Evolutionary conservation across 225 moss, liverwort and hornwort genomes (phyloP).

Genomic region (Thuidium tamariscinum): DNA sequence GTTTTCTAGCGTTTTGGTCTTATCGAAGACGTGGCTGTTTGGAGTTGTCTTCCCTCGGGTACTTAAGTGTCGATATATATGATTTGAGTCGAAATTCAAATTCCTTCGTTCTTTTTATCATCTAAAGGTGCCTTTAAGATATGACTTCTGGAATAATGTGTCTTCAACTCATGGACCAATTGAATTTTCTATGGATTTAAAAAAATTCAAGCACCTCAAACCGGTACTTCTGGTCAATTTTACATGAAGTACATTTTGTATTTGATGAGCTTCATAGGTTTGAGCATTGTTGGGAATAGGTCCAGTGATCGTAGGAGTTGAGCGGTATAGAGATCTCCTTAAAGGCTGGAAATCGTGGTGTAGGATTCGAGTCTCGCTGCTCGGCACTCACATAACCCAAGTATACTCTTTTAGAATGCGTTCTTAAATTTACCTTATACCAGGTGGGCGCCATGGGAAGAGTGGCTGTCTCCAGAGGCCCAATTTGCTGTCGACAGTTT

Average conservation of each 20-base stretch:
- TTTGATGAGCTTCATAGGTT: not conserved
- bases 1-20: not conserved
- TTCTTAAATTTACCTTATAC: not conserved
- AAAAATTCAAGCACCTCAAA: not conserved
- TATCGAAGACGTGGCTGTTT: not conserved
- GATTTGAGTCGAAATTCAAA: not conserved
- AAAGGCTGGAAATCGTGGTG: not conserved
- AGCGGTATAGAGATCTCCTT: not conserved
- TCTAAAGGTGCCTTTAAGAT: not conserved
- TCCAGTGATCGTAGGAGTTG: not conserved
- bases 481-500: constrained; percentile 95
- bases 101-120: not conserved
- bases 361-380: not conserved
- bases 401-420: not conserved
- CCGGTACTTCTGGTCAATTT: not conserved
- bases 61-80: not conserved
- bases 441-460: constrained; percentile 98
- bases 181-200: not conserved
- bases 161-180: not conserved
- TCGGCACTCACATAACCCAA: not conserved
- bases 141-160: not conserved
- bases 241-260: not conserved
- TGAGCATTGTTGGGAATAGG: not conserved
- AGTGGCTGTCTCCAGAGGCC: constrained; percentile 79
- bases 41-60: not conserved